Evolutionary conservation across 2,329 filamentous ascomycete genomes (phyloP), one percentile per base, ranked within the genome.

Genomic region (Aspergillus fumigatus): DNA sequence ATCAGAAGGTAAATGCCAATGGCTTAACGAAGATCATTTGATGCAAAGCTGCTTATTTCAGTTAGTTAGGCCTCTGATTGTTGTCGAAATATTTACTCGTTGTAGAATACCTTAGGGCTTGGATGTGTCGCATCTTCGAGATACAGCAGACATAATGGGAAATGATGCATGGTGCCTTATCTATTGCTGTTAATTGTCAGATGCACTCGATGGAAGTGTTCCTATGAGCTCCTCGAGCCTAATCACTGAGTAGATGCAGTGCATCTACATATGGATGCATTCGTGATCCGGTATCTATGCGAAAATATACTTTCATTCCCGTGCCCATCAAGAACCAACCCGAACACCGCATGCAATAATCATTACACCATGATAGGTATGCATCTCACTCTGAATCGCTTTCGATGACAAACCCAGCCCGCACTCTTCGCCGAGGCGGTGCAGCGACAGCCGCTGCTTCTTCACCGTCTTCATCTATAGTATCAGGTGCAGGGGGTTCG

Each of bases 401-500:
- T 14, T 77, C 75, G 56, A 77, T 66, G 32, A 77, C 71, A 61
- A 77, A 76, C 3, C 73, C 74, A 25, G 67, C 73, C 49, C 71
- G 68, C 55, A 72, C 70, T 7, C 72, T 71, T 53, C 73, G 64
- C 49, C 70, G 70, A 50, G 64, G 54, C n/a, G 69, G 59, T 35
- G 57, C 58, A 32, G 60, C 66, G n/a, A 69, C 59, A n/a, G 66
- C 65, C 1, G 52, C 57, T 51, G 74, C 71, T 9, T 72, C 70
- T 4, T 73, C 69, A 11, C 69, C 70, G 21, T 69, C 67, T 3
- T 58, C 61, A 35, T 58, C 59, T n/a, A 29, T 26, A 14, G 40
- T 58, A 23, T 59, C 56, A n/a, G 58, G 47, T 9, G 10, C 25
- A 40, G 38, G 52, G 26, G 53, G 53, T 7, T 52, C 41, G 9